phyloP scores from a whole-genome alignment of 2,329 filamentous ascomycete genomes.

The Hymenotorrendiella dingleyae region DNA sequence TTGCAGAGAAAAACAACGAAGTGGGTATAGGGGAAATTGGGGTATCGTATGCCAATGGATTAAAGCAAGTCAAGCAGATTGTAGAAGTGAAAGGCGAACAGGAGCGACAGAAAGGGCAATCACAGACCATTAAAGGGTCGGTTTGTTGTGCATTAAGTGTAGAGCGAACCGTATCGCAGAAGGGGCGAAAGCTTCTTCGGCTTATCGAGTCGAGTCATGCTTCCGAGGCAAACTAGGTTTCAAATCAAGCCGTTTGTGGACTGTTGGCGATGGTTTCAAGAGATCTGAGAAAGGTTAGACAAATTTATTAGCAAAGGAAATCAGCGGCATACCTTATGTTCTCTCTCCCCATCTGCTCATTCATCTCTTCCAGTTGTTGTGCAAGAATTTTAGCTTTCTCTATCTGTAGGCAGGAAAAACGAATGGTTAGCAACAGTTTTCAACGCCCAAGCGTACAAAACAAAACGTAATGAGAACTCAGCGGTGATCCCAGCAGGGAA shows the following conservation, averaged over 20 bases:
- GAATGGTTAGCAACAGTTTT: slow-evolving; percentile 13
- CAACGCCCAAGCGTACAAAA: background rate
- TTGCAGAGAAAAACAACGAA: too few species aligned
- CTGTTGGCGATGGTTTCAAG: slow-evolving; percentile 33
- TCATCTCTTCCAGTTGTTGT: slow-evolving; percentile 41
- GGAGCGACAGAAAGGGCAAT: slow-evolving; percentile 2
- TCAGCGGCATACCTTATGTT: slow-evolving; percentile 37
- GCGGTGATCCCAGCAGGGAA: background rate
- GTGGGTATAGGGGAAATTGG: background rate
- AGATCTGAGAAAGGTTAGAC: slow-evolving; percentile 30
- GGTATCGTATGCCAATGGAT: slow-evolving; percentile 2
- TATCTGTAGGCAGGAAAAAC: slow-evolving; percentile 23
- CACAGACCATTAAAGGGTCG: slow-evolving; percentile 1
- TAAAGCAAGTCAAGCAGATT: slow-evolving; percentile 4
- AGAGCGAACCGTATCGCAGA: background rate
- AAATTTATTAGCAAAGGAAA: background rate
- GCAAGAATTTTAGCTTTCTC: slow-evolving; percentile 29
- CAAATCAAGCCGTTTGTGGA: slow-evolving; percentile 10
- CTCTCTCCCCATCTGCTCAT: slow-evolving; percentile 50
- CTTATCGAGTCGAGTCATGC: too few species aligned
- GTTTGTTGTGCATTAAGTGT: background rate
- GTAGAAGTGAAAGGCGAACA: slow-evolving; percentile 1
- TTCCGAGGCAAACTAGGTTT: too few species aligned
- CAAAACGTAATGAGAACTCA: slow-evolving; percentile 2
- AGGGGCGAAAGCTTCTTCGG: background rate